Base-by-base conservation (phyloP, 495 filamentous ascomycete species). In the Talaromyces thailandensis region DNA sequence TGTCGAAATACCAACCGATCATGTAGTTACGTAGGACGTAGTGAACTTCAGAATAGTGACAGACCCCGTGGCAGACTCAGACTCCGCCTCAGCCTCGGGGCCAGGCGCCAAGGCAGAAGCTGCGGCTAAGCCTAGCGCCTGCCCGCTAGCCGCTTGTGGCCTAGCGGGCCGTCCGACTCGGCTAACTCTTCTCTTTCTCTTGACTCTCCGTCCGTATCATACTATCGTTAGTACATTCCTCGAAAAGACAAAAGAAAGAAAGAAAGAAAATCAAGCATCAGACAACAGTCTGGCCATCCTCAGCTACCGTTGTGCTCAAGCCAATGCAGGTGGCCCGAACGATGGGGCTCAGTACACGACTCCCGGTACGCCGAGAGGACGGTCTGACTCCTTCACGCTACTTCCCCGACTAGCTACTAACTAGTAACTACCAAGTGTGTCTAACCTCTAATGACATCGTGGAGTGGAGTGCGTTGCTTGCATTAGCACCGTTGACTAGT, bases 401-500 rank as follows among this genome's bases (percentile, higher is more conserved):
- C 51, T 53, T 28, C n/a, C n/a, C n/a, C n/a, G n/a, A n/a, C n/a
- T n/a, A n/a, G 1, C 26, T 23, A 26, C 51, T 55, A 55, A 55
- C 51, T 21, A 51, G 6, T 29, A 29, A 6, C 28, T 3, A 3
- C 3, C 40, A 4, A 48, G 12, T 12, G 12, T 6, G 24, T 24
- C 24, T 23, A 52, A 23, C 48, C 18, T 23, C 14, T 7, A 55
- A 55, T 29, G 51, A 55, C 51, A 55, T 55, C 51, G 51, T 55
- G 26, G 16, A 35, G 55, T 57, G 26, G 55, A 28, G 26, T 18
- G 26, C 16, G 26, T 57, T 57, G 16, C 55, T 57, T 57, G 55
- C 55, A 57, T 57, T 57, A 57, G 55, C 55, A 21, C 55, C 4
- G 29, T 57, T 57, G 55, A 31, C 55, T 53, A 53, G 50, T 53